Evolutionary conservation across 2,329 filamentous ascomycete genomes (phyloP).

Genomic region (Gnomoniopsis sp.): DNA sequence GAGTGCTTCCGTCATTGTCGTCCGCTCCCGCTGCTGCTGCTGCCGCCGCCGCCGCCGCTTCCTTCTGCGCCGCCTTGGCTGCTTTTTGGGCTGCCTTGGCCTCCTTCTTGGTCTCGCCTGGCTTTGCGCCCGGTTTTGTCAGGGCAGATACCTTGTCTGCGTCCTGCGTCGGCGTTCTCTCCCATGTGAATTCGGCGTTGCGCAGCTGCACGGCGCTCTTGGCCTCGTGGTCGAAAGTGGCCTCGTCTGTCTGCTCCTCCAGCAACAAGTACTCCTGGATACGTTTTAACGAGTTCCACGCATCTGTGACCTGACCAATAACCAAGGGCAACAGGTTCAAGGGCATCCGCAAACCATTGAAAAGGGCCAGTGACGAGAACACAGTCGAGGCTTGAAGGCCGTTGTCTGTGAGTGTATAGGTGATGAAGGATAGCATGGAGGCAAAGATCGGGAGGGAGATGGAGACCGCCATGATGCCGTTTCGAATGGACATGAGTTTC

Average conservation of each 20-base stretch:
- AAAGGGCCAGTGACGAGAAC: conserved; percentile 90
- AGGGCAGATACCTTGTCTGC: conserved; percentile 40
- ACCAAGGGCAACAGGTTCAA: conserved; percentile 86
- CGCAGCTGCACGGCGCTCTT: conserved; percentile 70
- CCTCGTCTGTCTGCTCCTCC: conserved; percentile 78
- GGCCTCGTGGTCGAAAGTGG: conserved; percentile 50
- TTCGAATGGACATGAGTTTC: conserved; percentile 75
- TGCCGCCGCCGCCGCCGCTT: conserved; percentile 26
- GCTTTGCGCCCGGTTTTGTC: conserved; percentile 38
- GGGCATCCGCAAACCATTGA: conserved; percentile 87
- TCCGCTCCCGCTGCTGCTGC: conserved; percentile 31
- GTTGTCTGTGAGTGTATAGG: conserved; percentile 65
- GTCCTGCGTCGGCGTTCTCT: conserved; percentile 59
- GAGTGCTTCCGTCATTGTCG: conserved; percentile 37
- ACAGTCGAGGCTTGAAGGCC: conserved; percentile 70
- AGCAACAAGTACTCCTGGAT: conserved; percentile 85
- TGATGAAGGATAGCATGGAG: conserved; percentile 93
- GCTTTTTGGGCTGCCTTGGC: conserved; percentile 37
- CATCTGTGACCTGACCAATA: conserved; percentile 86
- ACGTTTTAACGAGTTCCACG: conserved; percentile 76
- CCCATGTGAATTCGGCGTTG: conserved; percentile 83
- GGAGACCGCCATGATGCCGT: conserved; percentile 78
- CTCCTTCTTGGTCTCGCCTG: conserved; percentile 39
- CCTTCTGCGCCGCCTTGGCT: conserved; percentile 23
- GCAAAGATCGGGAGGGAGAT: conserved; percentile 90